Percentiles rank a stretch among this genome's conserved stretches.
These are phyloP conservation scores for Pisolithus sp. DNA, from an alignment of 768 basidiomycete species.

Conservation along the genomic window DNA sequence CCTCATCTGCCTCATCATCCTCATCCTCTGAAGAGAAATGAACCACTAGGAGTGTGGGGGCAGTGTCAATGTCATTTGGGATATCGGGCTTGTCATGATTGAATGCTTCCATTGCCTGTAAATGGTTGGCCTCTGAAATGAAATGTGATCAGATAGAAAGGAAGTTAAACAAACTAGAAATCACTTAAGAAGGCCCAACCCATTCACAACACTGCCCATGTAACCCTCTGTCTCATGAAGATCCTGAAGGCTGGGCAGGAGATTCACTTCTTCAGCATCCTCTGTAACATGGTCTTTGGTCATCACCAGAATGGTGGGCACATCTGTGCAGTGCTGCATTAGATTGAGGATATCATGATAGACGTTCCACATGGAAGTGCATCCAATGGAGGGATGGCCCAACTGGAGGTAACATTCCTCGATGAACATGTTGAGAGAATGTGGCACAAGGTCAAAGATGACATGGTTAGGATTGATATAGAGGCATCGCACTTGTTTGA, in stretches of 20 bases:
- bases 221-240: neutral
- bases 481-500: constrained; percentile 14
- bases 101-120: too few relatives aligned
- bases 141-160: too few relatives aligned
- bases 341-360: neutral
- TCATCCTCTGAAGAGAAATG: too few relatives aligned
- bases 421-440: constrained; percentile 18
- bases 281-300: neutral
- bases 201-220: neutral
- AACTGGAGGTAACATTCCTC: constrained; percentile 13
- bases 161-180: too few relatives aligned
- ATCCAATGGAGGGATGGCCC: constrained; percentile 17
- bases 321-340: neutral
- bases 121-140: too few relatives aligned
- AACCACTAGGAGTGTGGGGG: too few relatives aligned
- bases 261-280: neutral
- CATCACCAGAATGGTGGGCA: neutral
- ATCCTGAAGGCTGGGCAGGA: neutral
- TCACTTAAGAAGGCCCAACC: neutral
- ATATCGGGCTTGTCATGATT: too few relatives aligned
- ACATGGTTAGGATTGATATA: constrained; percentile 30
- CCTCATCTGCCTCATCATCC: too few relatives aligned
- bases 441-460: constrained; percentile 32
- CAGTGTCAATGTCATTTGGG: too few relatives aligned
- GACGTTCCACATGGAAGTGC: constrained; percentile 17